These are phyloP conservation scores for Coemansia furcata DNA, from an alignment of 192 early-diverging fungal genomes.

Conservation along the genomic window DNA sequence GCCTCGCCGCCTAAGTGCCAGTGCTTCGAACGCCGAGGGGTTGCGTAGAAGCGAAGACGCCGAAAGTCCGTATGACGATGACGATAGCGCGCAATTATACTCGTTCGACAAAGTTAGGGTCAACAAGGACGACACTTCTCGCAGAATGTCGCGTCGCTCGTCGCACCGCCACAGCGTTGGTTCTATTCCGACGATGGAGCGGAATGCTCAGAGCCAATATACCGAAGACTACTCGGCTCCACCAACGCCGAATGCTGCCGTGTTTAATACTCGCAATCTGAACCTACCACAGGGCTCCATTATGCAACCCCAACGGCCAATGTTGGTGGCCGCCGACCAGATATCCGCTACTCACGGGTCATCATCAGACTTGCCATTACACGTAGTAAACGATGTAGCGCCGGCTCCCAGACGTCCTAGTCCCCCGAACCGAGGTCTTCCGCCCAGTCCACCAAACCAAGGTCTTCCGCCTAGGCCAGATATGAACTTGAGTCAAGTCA, in stretches of 20 bases:
- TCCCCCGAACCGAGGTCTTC: conserved; percentile 4
- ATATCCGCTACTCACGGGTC: conserved; percentile 1
- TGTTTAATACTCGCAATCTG: not conserved
- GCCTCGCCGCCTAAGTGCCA: conserved; percentile 2
- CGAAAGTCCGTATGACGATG: conserved; percentile 23
- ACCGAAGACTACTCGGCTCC: not conserved
- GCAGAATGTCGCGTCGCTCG: conserved; percentile 1
- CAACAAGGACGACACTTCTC: not conserved
- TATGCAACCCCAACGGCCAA: conserved; percentile 13
- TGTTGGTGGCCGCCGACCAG: conserved; percentile 14
- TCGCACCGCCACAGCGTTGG: conserved; percentile 2
- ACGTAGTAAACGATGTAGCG: not conserved
- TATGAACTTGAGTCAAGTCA: not conserved
- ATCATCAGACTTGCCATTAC: not conserved
- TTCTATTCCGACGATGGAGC: not conserved
- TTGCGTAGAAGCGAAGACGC: conserved; percentile 3
- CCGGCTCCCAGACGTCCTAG: not conserved
- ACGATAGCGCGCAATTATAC: conserved; percentile 27
- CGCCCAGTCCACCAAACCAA: not conserved
- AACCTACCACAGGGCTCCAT: not conserved
- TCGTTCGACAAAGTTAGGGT: conserved; percentile 41
- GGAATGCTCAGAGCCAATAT: not conserved
- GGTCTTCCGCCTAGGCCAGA: conserved; percentile 6
- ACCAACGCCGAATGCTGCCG: not conserved
- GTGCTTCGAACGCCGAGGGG: not conserved